These are phyloP conservation scores for Penicillium riverlandense DNA, from an alignment of 495 filamentous ascomycete species.

Conservation along the genomic window DNA sequence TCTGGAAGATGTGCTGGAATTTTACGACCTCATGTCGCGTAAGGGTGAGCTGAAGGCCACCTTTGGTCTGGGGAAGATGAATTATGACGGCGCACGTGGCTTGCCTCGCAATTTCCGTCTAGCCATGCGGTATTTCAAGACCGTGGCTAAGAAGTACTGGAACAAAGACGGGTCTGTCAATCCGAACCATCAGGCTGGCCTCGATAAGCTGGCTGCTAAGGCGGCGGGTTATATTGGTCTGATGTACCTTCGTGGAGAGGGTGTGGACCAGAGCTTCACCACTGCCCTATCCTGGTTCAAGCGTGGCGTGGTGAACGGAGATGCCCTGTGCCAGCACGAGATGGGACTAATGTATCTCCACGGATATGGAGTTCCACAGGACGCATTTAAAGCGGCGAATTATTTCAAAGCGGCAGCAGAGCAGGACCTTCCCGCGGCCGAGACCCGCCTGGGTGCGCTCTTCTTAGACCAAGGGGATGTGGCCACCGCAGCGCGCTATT, in stretches of 20 bases:
- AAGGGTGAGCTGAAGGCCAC: slow-evolving; percentile 92
- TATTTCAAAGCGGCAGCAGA: slow-evolving; percentile 77
- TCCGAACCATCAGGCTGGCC: slow-evolving; percentile 39
- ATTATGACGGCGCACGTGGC: slow-evolving; percentile 81
- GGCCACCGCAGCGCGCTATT: slow-evolving; percentile 71
- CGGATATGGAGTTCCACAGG: slow-evolving; percentile 71
- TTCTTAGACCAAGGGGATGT: slow-evolving; percentile 87
- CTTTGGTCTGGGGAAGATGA: slow-evolving; percentile 77
- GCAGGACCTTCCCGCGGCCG: slow-evolving; percentile 74
- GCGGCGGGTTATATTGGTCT: slow-evolving; percentile 85
- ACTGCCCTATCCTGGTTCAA: slow-evolving; percentile 81
- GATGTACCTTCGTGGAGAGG: slow-evolving; percentile 92
- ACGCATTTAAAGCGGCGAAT: slow-evolving; percentile 67
- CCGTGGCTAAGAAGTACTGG: slow-evolving; percentile 84
- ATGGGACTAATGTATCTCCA: slow-evolving; percentile 82
- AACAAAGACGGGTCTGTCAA: slow-evolving; percentile 60
- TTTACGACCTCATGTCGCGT: slow-evolving; percentile 84
- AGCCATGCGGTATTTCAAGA: slow-evolving; percentile 76
- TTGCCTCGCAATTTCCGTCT: slow-evolving; percentile 64
- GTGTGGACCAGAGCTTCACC: slow-evolving; percentile 69
- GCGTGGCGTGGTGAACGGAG: slow-evolving; percentile 69
- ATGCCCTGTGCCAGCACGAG: slow-evolving; percentile 79
- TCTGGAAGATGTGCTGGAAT: slow-evolving; percentile 91
- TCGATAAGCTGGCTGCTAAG: slow-evolving; percentile 82
- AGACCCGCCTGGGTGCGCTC: slow-evolving; percentile 76